phyloP scores from a whole-genome alignment of 495 filamentous ascomycete species.

The Aspergillus steynii region DNA sequence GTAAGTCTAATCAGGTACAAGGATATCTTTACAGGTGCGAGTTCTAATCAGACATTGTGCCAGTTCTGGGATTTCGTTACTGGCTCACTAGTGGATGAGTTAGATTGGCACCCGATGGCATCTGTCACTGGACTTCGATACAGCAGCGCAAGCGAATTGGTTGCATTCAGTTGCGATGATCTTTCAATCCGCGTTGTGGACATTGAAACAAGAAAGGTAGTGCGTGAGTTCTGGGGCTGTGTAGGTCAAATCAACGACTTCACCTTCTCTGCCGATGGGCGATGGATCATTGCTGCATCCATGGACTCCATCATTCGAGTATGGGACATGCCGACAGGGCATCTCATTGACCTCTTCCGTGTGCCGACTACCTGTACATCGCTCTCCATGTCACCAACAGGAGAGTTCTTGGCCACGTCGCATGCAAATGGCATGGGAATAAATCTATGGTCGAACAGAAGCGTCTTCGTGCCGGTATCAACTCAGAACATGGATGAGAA shows the following conservation, averaged over 20 bases:
- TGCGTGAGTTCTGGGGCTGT: slow-evolving; percentile 91
- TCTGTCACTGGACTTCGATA: slow-evolving; percentile 73
- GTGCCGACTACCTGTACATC: slow-evolving; percentile 74
- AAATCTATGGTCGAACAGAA: slow-evolving; percentile 90
- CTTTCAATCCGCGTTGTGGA: slow-evolving; percentile 86
- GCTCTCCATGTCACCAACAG: slow-evolving; percentile 82
- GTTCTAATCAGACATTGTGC: slow-evolving; percentile 3
- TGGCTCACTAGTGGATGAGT: slow-evolving; percentile 73
- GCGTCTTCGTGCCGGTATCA: slow-evolving; percentile 83
- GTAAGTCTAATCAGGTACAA: slow-evolving; percentile 18
- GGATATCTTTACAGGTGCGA: neutral
- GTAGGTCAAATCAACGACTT: slow-evolving; percentile 81
- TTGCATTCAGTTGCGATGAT: slow-evolving; percentile 89
- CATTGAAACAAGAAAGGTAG: slow-evolving; percentile 81
- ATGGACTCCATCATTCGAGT: slow-evolving; percentile 80
- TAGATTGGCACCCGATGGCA: slow-evolving; percentile 84
- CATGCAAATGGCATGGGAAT: slow-evolving; percentile 84
- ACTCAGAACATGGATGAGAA: slow-evolving; percentile 76
- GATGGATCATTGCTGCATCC: slow-evolving; percentile 89
- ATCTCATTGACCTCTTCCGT: slow-evolving; percentile 87
- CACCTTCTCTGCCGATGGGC: slow-evolving; percentile 87
- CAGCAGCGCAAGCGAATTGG: slow-evolving; percentile 77
- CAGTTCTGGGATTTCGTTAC: slow-evolving; percentile 90
- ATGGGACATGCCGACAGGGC: slow-evolving; percentile 95
- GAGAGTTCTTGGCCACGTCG: slow-evolving; percentile 89